Conservation (phyloP, 495 filamentous ascomycete species). For the Penicillium malachiteum region DNA sequence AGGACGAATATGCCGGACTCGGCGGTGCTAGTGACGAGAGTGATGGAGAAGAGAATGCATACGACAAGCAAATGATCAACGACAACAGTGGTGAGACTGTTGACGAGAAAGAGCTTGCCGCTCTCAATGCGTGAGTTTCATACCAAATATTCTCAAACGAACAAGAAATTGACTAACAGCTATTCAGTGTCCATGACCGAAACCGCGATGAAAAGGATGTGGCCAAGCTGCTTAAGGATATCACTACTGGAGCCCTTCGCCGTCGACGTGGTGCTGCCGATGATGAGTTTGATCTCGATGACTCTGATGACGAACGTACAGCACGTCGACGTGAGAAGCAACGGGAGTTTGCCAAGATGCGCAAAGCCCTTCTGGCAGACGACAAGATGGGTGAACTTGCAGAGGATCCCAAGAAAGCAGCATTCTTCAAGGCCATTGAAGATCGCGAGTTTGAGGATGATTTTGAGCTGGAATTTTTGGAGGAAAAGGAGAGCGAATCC, state of each 20-base stretch:
- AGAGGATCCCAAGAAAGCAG: conserved; percentile 82
- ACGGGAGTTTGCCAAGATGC: conserved; percentile 86
- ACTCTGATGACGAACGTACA: conserved; percentile 81
- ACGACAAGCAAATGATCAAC: conserved; percentile 80
- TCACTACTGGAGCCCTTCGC: conserved; percentile 81
- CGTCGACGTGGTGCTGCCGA: conserved; percentile 72
- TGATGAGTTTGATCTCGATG: conserved; percentile 76
- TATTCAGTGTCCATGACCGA: conserved; percentile 38
- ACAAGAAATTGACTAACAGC: conserved; percentile 15
- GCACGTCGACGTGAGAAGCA: conserved; percentile 78
- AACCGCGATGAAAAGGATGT: conserved; percentile 70
- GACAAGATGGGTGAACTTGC: conserved; percentile 88
- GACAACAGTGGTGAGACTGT: conserved; percentile 75
- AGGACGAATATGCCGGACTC: conserved; percentile 95
- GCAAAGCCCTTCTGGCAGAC: conserved; percentile 83
- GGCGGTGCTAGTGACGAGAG: conserved; percentile 90
- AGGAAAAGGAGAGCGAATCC: conserved; percentile 47
- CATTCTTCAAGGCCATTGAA: conserved; percentile 87
- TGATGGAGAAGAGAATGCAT: conserved; percentile 66
- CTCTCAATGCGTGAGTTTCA: conserved; percentile 77
- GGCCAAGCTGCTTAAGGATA: conserved; percentile 85
- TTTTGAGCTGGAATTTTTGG: conserved; percentile 70
- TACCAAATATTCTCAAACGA: neutral
- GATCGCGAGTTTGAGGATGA: conserved; percentile 79
- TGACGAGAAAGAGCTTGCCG: conserved; percentile 78